Conservation (phyloP, 208 protist species). For the Angomonas ambiguus region DNA sequence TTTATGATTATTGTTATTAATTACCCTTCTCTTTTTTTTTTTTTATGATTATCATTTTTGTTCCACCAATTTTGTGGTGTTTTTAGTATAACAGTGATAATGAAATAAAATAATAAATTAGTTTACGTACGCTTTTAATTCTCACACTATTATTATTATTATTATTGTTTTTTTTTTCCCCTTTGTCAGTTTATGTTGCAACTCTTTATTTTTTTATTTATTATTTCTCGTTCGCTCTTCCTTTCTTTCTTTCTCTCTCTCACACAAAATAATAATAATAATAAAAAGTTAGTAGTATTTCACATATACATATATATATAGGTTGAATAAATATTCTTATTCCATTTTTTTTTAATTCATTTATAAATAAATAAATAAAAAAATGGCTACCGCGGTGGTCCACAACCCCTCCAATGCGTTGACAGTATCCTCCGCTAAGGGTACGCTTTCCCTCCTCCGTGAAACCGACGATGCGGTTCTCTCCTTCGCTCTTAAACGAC, state of each 20-base stretch:
- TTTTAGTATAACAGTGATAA: neutral
- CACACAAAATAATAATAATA: neutral
- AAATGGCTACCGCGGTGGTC: neutral
- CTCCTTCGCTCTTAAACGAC: conserved; percentile 69
- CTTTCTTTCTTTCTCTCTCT: neutral
- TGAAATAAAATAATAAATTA: neutral
- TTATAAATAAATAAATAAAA: conserved; percentile 14
- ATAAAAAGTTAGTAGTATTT: neutral
- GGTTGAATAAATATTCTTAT: neutral
- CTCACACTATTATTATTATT: neutral
- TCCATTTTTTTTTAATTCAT: neutral
- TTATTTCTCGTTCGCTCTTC: no score
- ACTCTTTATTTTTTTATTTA: no score
- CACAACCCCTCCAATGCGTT: neutral
- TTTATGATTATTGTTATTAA: neutral
- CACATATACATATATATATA: conserved; percentile 11
- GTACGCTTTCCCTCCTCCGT: conserved; percentile 68
- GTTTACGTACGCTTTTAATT: neutral
- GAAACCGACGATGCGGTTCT: conserved; percentile 71
- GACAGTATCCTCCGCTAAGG: conserved; percentile 79
- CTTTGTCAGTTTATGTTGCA: neutral
- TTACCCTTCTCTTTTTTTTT: neutral
- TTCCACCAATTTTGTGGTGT: neutral
- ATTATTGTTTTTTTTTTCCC: neutral
- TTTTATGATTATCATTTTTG: neutral